Conservation (phyloP, 257 asterid species). For the Marsdenia floribunda region DNA sequence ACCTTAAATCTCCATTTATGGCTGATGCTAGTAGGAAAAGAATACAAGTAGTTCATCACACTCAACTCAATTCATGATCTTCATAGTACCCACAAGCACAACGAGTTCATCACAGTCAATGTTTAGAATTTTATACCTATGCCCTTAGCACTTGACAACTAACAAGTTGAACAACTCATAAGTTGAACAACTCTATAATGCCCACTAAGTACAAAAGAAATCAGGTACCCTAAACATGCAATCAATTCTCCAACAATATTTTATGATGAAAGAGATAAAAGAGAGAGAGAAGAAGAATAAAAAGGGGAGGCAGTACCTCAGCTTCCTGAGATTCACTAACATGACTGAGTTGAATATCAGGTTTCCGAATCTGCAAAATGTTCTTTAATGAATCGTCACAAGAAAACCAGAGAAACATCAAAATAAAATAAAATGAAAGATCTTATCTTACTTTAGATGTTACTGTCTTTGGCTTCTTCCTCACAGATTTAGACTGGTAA, state of each 20-base stretch:
- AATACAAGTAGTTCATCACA: not conserved
- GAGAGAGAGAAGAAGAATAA: not conserved
- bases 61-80: not conserved
- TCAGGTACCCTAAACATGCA: not conserved
- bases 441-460: constrained; percentile 44
- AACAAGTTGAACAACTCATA: not conserved
- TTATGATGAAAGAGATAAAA: not conserved
- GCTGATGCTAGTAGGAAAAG: not conserved
- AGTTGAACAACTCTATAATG: not conserved
- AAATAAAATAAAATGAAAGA: constrained; percentile 9
- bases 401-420: constrained; percentile 18
- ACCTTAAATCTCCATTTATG: not conserved
- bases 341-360: constrained; percentile 41
- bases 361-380: constrained; percentile 45
- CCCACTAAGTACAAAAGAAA: not conserved
- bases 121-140: not conserved
- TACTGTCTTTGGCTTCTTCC: constrained; percentile 47
- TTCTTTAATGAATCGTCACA: constrained; percentile 22
- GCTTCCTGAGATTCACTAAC: constrained; percentile 44
- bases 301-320: constrained; percentile 41
- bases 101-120: not conserved
- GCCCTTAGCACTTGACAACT: not conserved
- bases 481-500: constrained; percentile 31
- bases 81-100: not conserved
- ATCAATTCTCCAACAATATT: not conserved